phyloP scores from a whole-genome alignment of 2,329 filamentous ascomycete species.

The Trichoderma sp. region DNA sequence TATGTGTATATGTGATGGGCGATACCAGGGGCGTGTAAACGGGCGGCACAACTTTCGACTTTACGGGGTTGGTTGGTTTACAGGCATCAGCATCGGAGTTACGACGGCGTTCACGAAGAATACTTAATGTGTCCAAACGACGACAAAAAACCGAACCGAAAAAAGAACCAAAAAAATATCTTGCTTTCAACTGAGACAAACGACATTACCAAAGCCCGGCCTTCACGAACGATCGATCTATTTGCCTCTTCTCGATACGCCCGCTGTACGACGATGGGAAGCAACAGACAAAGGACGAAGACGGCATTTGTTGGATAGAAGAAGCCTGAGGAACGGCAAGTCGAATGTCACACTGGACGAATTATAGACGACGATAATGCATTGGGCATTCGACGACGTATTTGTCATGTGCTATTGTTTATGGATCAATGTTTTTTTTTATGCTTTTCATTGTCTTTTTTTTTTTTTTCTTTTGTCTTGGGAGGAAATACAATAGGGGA shows the following conservation, averaged over 20 bases:
- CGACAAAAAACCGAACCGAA: neutral
- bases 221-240: neutral
- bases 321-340: neutral
- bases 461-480: conserved; percentile 22
- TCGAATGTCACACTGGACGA: neutral
- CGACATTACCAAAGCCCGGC: neutral
- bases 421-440: conserved; percentile 14
- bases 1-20: conserved; percentile 25
- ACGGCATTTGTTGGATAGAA: neutral
- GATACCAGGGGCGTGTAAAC: conserved; percentile 16
- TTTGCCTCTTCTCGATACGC: neutral
- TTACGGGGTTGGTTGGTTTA: conserved; percentile 17
- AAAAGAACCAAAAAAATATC: neutral
- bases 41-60: conserved; percentile 18
- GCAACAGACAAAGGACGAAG: neutral
- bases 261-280: neutral
- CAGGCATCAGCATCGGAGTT: conserved; percentile 37
- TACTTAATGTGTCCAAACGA: conserved; percentile 15
- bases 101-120: conserved; percentile 24
- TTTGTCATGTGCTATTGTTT: conserved; percentile 4
- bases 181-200: neutral
- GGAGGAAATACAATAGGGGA: conserved; percentile 7
- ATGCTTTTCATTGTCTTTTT: neutral
- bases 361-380: conserved; percentile 11
- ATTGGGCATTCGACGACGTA: conserved; percentile 5